Base-by-base conservation (phyloP, 2,329 filamentous ascomycete species). In the Exophiala xenobiotica region DNA sequence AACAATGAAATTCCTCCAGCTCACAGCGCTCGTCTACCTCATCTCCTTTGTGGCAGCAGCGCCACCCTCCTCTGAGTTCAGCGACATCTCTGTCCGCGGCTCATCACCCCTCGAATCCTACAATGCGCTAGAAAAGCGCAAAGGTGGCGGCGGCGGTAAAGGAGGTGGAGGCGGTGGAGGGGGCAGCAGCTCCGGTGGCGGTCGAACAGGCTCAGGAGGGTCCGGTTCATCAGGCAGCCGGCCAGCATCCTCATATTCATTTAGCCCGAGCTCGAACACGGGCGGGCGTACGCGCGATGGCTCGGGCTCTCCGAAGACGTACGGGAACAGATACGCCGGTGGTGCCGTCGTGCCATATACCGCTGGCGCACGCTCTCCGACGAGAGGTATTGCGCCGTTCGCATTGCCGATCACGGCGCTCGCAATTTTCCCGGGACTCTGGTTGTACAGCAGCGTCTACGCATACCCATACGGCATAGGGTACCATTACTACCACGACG, bases 261-360 rank as follows among this genome's bases (percentile, higher is more conserved):
- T 52, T 38, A 56, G 53, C 11, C 24, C 58, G 1, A n/a, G 23
- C 3, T 59, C 62, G 57, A 67, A 67, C 45, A 43, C 42, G 4
- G 67, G 67, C 35, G 68, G 68, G n/a, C 53, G 63, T 19, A 67
- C 64, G 29, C 53, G 50, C 31, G 48, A 54, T 38, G 67, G 77
- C 31, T 72, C 70, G 22, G 75, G 76, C 24, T 59, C 68, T 4
- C 57, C 68, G 23, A 74, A 74, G 7, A 56, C 69, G 2, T 81
- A 75, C 58, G 78, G 77, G 16, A 65, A 63, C 29, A 80, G 75
- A 64, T 85, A 83, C 57, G 73, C 74, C 4, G 79, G 78, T 14
- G 82, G 82, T 42, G 73, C 79, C 1, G 54, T 66, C 4, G 64
- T 69, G 2, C 77, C 81, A 1, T 84, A 80, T 65, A 53, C 64